Conservation (phyloP, 192 early-diverging fungal genomes). For the Kappamyces sp. region DNA sequence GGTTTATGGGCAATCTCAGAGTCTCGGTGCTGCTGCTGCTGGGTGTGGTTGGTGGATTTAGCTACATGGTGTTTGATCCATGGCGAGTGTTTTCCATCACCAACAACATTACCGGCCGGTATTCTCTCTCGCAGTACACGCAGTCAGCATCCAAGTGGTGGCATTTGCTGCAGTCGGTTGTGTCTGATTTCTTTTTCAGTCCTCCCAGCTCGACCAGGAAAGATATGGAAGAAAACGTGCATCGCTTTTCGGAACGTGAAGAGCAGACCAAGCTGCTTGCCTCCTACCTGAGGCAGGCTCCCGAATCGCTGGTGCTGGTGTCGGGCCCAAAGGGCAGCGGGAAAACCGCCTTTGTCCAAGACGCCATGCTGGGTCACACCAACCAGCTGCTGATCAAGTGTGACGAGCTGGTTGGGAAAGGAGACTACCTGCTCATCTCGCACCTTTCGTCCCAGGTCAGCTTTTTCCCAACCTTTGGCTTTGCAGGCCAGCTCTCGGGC, state of each 20-base stretch:
- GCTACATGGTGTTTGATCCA: slow-evolving; percentile 87
- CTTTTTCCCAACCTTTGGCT: slow-evolving; percentile 81
- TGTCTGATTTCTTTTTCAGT: slow-evolving; percentile 1
- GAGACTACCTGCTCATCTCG: slow-evolving; percentile 68
- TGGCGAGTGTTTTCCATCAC: slow-evolving; percentile 83
- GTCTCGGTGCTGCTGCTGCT: slow-evolving; percentile 64
- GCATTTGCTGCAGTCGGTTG: slow-evolving; percentile 17
- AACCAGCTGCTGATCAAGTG: slow-evolving; percentile 75
- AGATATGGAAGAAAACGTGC: background rate
- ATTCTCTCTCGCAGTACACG: slow-evolving; percentile 59
- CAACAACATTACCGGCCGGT: slow-evolving; percentile 77
- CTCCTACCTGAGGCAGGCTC: slow-evolving; percentile 42
- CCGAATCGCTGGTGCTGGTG: slow-evolving; percentile 80
- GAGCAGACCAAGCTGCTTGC: slow-evolving; percentile 31
- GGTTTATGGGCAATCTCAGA: slow-evolving; percentile 9
- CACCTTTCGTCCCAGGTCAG: slow-evolving; percentile 78
- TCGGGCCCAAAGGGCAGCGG: slow-evolving; percentile 80
- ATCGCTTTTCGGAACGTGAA: slow-evolving; percentile 24
- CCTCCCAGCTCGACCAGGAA: background rate
- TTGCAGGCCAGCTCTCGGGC: slow-evolving; percentile 58
- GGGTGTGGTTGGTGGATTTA: slow-evolving; percentile 66
- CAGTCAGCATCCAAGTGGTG: slow-evolving; percentile 31
- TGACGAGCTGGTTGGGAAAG: slow-evolving; percentile 67
- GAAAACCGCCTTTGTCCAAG: slow-evolving; percentile 68
- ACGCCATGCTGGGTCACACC: slow-evolving; percentile 50